Base-by-base conservation (phyloP, 2,329 filamentous ascomycete species). In the Pezicula neosporulosa region DNA sequence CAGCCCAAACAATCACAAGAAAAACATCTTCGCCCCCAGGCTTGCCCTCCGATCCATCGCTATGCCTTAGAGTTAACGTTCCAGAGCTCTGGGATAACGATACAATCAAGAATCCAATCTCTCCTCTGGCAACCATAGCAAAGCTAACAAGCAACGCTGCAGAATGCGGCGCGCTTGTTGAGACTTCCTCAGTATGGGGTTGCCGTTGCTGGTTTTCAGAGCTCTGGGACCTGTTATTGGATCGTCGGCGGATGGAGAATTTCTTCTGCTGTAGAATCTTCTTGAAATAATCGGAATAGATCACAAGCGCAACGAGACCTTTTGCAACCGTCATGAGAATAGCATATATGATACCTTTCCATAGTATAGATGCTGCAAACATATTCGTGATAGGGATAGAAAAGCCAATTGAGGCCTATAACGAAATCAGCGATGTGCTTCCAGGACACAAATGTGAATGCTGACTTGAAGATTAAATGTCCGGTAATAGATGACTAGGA, bases 41-140 rank as follows among this genome's bases (percentile, higher is more conserved):
- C 7, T 50, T 21, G 7, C 13, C 18, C 9, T 19, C 42, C 16
- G 38, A 24, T 39, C 49, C 46, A 36, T 52, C 43, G n/a, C 15
- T 24, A 6, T 33, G 27, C 21, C 48, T 51, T n/a, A 59, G 42
- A 6, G 47, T 47, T n/a, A 64, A 51, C 5, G 55, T 66, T 0
- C 72, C 71, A 1, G 73, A 71, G 43, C 71, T 76, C 60, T 89
- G 77, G 0, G 86, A 86, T 0, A 91, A 66, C 0, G 85, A 82
- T 1, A 85, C 83, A 54, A 94, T 89, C 41, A 93, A 66, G 55
- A 90, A 90, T 0, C 88, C 87, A 33, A 93, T 89, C 64, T 94
- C 89, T 1, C 89, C 88, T n/a, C 88, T 76, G 0, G 88, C 82
- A 0, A 87, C 80, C 88, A 93, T 93, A 3, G 81, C 81, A 16